These are phyloP conservation scores for Trichoderma oligosporum DNA, from an alignment of 2,329 filamentous ascomycete genomes.

Conservation along the genomic window DNA sequence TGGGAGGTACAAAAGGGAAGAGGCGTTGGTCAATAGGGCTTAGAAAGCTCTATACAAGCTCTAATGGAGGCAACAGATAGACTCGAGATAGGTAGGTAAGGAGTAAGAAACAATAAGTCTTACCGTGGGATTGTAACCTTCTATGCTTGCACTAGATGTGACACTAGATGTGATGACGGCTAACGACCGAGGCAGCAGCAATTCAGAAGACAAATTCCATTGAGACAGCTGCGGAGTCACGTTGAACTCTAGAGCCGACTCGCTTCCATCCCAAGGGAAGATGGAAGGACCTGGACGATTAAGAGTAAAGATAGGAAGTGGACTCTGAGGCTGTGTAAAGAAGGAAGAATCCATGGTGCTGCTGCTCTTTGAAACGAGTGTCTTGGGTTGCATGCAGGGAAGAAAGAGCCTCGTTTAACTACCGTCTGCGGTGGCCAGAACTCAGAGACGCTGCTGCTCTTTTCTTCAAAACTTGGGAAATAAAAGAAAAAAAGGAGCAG, in stretches of 20 bases:
- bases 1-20: constrained; percentile 14
- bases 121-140: constrained; percentile 8
- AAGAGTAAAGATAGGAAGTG: neutral
- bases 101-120: neutral
- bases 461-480: neutral
- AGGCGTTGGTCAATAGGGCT: constrained; percentile 11
- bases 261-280: constrained; percentile 3
- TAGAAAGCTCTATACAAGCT: constrained; percentile 2
- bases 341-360: constrained; percentile 12
- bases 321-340: neutral
- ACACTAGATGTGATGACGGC: neutral
- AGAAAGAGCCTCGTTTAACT: neutral
- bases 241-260: neutral
- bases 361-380: neutral
- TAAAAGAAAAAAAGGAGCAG: neutral
- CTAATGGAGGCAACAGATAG: neutral
- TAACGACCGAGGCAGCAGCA: constrained; percentile 2
- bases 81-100: neutral
- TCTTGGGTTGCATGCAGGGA: neutral
- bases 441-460: constrained; percentile 5
- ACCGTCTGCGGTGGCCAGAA: neutral
- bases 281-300: neutral
- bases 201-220: neutral
- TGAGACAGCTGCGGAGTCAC: neutral
- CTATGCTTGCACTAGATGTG: neutral